A percentile compares a stretch with the other conserved stretches of the same genome.
Evolutionary conservation across 805 yeast genomes (phyloP).

Genomic region (Ogataea philodendri): DNA sequence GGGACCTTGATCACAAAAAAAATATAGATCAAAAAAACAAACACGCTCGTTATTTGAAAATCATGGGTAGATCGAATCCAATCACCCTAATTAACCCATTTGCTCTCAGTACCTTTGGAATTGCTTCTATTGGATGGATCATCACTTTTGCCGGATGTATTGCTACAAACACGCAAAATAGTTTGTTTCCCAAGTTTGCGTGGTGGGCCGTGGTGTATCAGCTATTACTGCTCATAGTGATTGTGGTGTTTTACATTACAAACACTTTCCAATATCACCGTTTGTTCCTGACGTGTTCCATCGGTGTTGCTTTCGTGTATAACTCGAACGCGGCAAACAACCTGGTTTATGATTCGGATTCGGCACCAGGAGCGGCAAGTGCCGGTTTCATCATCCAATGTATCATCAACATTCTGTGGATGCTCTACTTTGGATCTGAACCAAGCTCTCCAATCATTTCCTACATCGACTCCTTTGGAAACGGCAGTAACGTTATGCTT

Average conservation of each 20-base stretch:
- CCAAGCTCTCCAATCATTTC: conserved; percentile 84
- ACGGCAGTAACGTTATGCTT: conserved; percentile 34
- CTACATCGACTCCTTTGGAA: conserved; percentile 79
- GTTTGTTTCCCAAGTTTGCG: conserved; percentile 71
- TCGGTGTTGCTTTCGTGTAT: conserved; percentile 76
- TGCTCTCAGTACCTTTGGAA: conserved; percentile 75
- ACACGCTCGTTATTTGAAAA: conserved; percentile 6
- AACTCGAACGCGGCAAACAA: conserved; percentile 80
- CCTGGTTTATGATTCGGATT: conserved; percentile 64
- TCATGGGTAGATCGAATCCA: conserved; percentile 21
- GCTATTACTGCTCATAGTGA: conserved; percentile 53
- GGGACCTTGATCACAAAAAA: conserved; percentile 3
- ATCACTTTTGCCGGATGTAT: conserved; percentile 86
- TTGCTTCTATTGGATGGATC: conserved; percentile 79
- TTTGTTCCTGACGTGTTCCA: conserved; percentile 50
- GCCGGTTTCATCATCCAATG: conserved; percentile 87
- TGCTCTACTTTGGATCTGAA: conserved; percentile 86
- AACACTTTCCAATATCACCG: conserved; percentile 71
- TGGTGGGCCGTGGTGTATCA: conserved; percentile 97
- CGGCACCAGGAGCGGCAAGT: conserved; percentile 79
- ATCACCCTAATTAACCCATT: conserved; percentile 56
- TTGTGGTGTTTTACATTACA: conserved; percentile 51
- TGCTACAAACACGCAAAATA: conserved; percentile 41
- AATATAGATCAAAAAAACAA: conserved; percentile 8
- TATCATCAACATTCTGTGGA: conserved; percentile 81